Conservation (phyloP, 2,329 filamentous ascomycete species). For the Fusarium graminum region DNA sequence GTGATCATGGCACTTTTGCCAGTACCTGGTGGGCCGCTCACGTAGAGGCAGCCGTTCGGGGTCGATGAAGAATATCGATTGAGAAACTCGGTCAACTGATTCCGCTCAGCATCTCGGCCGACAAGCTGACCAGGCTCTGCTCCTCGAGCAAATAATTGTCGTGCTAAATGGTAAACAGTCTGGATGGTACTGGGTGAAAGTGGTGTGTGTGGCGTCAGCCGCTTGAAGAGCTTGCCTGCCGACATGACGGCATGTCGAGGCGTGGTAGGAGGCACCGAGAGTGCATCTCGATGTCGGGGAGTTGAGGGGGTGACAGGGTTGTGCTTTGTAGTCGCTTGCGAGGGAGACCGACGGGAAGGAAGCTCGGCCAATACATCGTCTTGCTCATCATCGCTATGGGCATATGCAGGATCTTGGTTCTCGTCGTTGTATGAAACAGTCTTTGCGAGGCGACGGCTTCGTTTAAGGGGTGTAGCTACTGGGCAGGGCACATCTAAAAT, state of each 20-base stretch:
- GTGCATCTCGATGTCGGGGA: slow-evolving; percentile 82
- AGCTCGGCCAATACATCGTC: slow-evolving; percentile 57
- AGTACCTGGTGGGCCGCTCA: slow-evolving; percentile 95
- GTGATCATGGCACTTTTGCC: slow-evolving; percentile 96
- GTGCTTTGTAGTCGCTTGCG: slow-evolving; percentile 54
- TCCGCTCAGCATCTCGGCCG: slow-evolving; percentile 77
- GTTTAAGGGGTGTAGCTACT: slow-evolving; percentile 58
- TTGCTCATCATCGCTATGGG: slow-evolving; percentile 56
- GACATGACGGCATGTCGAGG: slow-evolving; percentile 88
- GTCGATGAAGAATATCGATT: slow-evolving; percentile 69
- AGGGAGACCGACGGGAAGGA: slow-evolving; percentile 48
- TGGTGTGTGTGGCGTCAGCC: slow-evolving; percentile 82
- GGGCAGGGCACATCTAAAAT: slow-evolving; percentile 44
- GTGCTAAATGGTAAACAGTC: slow-evolving; percentile 87
- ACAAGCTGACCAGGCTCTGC: slow-evolving; percentile 80
- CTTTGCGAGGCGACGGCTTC: slow-evolving; percentile 59
- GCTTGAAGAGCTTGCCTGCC: slow-evolving; percentile 79
- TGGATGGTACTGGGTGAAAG: slow-evolving; percentile 75
- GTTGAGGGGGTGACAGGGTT: slow-evolving; percentile 77
- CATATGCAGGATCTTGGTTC: slow-evolving; percentile 66
- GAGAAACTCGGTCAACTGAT: slow-evolving; percentile 78
- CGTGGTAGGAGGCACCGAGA: slow-evolving; percentile 78
- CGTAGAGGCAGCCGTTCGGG: slow-evolving; percentile 86
- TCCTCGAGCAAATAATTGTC: slow-evolving; percentile 87
- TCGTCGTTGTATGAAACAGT: slow-evolving; percentile 71